Conservation (phyloP, 73 alveolate genomes). For the Paramecium biaurelia region DNA sequence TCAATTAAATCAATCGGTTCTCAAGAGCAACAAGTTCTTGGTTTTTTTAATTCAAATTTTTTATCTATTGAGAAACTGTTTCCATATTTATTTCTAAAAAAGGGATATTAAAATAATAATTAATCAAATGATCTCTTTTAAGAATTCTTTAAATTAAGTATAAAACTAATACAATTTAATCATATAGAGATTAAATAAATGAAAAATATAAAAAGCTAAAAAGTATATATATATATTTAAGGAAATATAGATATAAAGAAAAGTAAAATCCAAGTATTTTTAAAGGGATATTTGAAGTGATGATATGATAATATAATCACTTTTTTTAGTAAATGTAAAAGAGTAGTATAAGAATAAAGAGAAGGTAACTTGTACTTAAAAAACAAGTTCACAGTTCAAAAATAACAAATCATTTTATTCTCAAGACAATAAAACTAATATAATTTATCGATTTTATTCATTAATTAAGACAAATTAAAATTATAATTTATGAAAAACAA, state of each 20-base stretch:
- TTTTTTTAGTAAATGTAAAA: no score
- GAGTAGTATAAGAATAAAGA: no score
- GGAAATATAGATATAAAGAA: no score
- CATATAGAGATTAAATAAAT: no score
- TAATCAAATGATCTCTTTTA: neutral
- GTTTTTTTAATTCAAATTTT: neutral
- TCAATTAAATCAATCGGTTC: neutral
- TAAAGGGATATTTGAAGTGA: no score
- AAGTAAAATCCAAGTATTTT: no score
- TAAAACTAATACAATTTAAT: no score
- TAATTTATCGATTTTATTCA: neutral
- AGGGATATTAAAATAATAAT: neutral
- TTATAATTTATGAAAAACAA: constrained; percentile 21
- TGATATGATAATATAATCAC: no score
- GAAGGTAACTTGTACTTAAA: neutral
- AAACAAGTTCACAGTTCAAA: no score
- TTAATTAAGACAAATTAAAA: neutral
- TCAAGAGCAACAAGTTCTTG: neutral
- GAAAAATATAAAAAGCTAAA: no score
- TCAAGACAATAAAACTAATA: neutral
- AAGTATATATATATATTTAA: no score
- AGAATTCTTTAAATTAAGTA: neutral
- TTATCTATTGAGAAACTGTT: neutral
- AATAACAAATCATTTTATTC: neutral
- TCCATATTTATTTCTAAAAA: neutral